phyloP scores from a whole-genome alignment of 345 rosid genomes.

The Salix suchowensis region DNA sequence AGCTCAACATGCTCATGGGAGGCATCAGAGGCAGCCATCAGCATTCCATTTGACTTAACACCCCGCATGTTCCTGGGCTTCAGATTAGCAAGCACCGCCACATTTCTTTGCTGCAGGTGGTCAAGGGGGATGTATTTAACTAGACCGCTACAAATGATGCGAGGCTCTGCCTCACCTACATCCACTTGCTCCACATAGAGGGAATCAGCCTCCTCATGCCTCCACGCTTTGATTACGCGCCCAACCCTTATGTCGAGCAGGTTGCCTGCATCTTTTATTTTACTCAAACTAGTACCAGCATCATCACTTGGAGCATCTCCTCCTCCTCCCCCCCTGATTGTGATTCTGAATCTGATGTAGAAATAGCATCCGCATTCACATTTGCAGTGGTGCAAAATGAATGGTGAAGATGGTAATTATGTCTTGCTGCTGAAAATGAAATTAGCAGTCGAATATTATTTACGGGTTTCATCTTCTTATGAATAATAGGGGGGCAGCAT shows the following conservation, averaged over 20 bases:
- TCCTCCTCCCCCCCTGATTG: constrained; percentile 10
- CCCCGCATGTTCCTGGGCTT: constrained; percentile 96
- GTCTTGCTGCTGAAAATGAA: not conserved
- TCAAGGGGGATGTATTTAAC: constrained; percentile 68
- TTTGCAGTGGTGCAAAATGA: constrained; percentile 3
- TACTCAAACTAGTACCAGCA: not conserved
- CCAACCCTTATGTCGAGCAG: constrained; percentile 86
- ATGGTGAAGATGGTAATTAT: not conserved
- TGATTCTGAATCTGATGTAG: not conserved
- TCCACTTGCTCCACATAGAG: constrained; percentile 92
- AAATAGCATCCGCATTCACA: not conserved
- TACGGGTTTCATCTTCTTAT: not conserved
- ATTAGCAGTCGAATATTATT: too few relatives aligned
- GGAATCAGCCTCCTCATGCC: constrained; percentile 89
- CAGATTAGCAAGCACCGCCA: constrained; percentile 78
- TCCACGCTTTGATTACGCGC: constrained; percentile 75
- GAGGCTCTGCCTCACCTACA: constrained; percentile 70
- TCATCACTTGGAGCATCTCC: not conserved
- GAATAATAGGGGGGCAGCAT: not conserved
- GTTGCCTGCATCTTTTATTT: constrained; percentile 51
- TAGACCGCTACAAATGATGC: constrained; percentile 90
- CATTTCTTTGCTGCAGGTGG: constrained; percentile 64
- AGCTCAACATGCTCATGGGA: constrained; percentile 79
- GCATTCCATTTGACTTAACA: constrained; percentile 86
- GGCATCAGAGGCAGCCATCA: constrained; percentile 78